phyloP scores from a whole-genome alignment of 2,329 filamentous ascomycete species.

The Septoria linicola region DNA sequence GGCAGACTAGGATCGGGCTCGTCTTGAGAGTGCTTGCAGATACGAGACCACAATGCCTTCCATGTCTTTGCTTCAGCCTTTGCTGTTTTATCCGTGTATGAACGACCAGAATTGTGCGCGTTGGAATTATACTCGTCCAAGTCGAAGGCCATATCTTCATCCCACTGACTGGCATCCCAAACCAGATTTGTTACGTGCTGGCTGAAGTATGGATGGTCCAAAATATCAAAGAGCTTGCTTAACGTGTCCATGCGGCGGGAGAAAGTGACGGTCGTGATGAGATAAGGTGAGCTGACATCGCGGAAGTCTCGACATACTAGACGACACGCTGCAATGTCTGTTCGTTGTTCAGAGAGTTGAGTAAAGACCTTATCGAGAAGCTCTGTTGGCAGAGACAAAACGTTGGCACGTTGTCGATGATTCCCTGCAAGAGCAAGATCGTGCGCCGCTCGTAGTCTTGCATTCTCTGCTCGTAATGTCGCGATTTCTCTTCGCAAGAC shows the following conservation, averaged over 20 bases:
- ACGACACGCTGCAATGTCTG: slow-evolving; percentile 15
- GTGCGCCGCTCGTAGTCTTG: not conserved
- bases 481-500: not conserved
- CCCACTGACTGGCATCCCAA: slow-evolving; percentile 7
- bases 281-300: slow-evolving; percentile 11
- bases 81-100: not conserved
- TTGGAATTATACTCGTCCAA: not conserved
- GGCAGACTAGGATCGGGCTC: not conserved
- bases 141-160: not conserved
- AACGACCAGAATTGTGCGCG: not conserved
- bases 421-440: not conserved
- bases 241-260: slow-evolving; percentile 5
- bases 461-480: not conserved
- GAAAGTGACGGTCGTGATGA: slow-evolving; percentile 12
- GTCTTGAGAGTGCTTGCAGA: not conserved
- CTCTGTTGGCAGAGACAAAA: not conserved
- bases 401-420: not conserved
- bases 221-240: slow-evolving; percentile 7
- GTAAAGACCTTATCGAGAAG: not conserved
- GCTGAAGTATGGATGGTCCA: slow-evolving; percentile 14
- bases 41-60: not conserved
- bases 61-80: not conserved
- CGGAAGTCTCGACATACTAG: slow-evolving; percentile 13
- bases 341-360: not conserved
- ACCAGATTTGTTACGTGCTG: slow-evolving; percentile 13